Percentiles rank a stretch among this genome's conserved stretches.
These are phyloP conservation scores for Aegilops bicornis DNA, from an alignment of 176 grass and related monocot species.

Conservation along the genomic window DNA sequence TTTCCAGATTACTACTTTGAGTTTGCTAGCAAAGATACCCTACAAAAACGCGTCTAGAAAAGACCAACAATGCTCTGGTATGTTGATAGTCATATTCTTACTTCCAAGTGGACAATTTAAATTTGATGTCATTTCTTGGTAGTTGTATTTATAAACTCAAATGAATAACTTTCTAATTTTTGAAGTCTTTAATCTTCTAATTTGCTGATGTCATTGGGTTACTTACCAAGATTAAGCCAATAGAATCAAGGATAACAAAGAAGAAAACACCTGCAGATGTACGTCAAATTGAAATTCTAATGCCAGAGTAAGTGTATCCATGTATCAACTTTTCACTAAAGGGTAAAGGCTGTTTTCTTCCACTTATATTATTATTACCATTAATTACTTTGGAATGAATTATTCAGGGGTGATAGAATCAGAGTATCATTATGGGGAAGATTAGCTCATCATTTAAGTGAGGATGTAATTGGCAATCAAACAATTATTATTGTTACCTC, in stretches of 20 bases:
- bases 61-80: neutral
- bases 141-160: no score
- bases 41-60: neutral
- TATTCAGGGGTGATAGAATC: no score
- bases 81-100: neutral
- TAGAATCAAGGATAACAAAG: neutral
- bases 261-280: neutral
- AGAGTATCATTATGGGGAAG: neutral
- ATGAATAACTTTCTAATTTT: neutral
- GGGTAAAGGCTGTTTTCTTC: neutral
- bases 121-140: no score
- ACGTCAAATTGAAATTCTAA: neutral
- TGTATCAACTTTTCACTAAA: neutral
- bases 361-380: neutral
- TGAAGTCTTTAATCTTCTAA: neutral
- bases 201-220: neutral
- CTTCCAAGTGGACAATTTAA: neutral
- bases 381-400: neutral
- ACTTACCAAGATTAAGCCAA: neutral
- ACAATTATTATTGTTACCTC: no score
- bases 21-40: neutral
- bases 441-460: no score
- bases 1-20: neutral
- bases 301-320: neutral
- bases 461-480: no score